Conservation (phyloP, 495 filamentous ascomycete species). For the Aspergillus asperescens region DNA sequence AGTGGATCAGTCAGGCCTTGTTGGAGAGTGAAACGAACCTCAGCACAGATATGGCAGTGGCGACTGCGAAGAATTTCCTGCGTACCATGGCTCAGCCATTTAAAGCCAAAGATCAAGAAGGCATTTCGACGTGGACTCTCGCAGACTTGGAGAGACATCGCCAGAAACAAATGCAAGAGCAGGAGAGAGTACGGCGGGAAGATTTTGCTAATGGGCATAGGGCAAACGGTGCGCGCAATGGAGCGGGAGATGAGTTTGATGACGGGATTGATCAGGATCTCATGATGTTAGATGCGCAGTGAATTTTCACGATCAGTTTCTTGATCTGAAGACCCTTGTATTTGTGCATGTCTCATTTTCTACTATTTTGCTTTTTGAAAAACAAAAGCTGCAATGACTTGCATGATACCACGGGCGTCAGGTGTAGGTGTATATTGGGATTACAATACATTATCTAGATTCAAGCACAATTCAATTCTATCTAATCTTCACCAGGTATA, state of each 20-base stretch:
- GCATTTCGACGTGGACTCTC: conserved; percentile 85
- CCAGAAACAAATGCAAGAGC: conserved; percentile 64
- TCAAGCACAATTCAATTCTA: conserved; percentile 3
- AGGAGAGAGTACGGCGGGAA: conserved; percentile 49
- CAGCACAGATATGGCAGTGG: conserved; percentile 93
- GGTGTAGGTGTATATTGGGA: conserved; percentile 10
- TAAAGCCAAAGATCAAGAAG: conserved; percentile 74
- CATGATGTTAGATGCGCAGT: conserved; percentile 59
- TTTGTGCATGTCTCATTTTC: neutral
- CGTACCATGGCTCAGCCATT: conserved; percentile 88
- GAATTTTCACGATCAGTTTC: neutral
- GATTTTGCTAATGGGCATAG: conserved; percentile 24
- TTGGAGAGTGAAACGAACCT: conserved; percentile 78
- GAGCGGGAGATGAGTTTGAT: conserved; percentile 48
- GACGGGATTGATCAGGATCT: conserved; percentile 57
- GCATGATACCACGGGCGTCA: conserved; percentile 19
- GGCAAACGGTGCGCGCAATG: conserved; percentile 21
- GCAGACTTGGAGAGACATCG: conserved; percentile 66
- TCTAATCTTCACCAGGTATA: conserved; percentile 7
- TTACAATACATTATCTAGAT: neutral
- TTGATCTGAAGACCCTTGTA: neutral
- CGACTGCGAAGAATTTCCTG: conserved; percentile 81
- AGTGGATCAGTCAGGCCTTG: conserved; percentile 93
- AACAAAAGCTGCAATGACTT: conserved; percentile 6
- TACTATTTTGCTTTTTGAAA: conserved; percentile 3